phyloP scores from a whole-genome alignment of 352 stramenopile genomes.

The Phytophthora pseudosyringae region DNA sequence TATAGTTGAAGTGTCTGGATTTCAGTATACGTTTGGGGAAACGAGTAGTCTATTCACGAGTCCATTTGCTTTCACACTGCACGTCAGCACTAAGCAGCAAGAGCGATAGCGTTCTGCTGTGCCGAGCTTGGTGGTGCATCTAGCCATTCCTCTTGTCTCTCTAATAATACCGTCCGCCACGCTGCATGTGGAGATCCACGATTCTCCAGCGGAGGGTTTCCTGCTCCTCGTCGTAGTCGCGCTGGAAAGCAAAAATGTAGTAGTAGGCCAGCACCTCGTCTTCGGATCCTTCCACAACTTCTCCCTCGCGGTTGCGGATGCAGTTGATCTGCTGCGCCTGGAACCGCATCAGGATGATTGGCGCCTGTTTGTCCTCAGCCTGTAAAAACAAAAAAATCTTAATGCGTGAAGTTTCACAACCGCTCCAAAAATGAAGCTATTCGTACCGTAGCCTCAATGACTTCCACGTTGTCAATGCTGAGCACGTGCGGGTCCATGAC shows the following conservation, averaged over 20 bases:
- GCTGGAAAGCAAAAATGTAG: slow-evolving; percentile 98
- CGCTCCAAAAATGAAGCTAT: not conserved
- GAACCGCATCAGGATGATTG: slow-evolving; percentile 97
- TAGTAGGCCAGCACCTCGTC: slow-evolving; percentile 98
- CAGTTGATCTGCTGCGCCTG: slow-evolving; percentile 99
- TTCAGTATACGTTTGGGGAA: slow-evolving; percentile 8
- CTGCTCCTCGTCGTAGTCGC: slow-evolving; percentile 96
- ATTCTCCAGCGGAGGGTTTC: slow-evolving; percentile 86
- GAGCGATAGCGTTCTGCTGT: too few species aligned
- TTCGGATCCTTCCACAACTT: slow-evolving; percentile 96
- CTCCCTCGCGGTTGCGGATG: slow-evolving; percentile 96
- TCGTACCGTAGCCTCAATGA: slow-evolving; percentile 92
- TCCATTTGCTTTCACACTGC: slow-evolving; percentile 1
- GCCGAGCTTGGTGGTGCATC: not conserved
- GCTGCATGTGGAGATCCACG: slow-evolving; percentile 89
- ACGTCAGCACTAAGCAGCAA: too few species aligned
- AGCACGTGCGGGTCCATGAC: slow-evolving; percentile 96
- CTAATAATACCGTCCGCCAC: slow-evolving; percentile 83
- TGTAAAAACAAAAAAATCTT: slow-evolving; percentile 25
- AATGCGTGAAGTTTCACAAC: slow-evolving; percentile 10
- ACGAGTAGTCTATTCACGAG: slow-evolving; percentile 35
- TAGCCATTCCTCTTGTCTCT: slow-evolving; percentile 15
- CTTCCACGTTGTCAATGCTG: slow-evolving; percentile 97
- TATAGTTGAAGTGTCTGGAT: slow-evolving; percentile 25
- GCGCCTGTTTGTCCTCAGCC: slow-evolving; percentile 91